These are phyloP conservation scores for Chalciporus piperatus DNA, from an alignment of 768 basidiomycete genomes.

Conservation along the genomic window DNA sequence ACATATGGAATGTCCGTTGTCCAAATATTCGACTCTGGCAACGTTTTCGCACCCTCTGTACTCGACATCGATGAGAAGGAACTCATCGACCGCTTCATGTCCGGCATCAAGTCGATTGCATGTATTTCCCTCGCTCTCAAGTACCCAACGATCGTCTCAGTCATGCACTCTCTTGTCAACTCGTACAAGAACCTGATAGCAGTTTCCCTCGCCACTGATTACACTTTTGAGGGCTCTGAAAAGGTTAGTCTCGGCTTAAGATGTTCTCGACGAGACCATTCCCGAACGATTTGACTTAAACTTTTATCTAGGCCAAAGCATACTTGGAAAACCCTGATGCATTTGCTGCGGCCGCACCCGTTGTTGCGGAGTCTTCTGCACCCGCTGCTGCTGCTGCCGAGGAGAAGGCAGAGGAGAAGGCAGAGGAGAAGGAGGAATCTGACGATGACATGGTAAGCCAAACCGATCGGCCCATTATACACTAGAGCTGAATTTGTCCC, in stretches of 20 bases:
- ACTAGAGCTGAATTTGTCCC: slow-evolving; percentile 6
- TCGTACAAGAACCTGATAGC: slow-evolving; percentile 98
- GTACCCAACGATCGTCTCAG: slow-evolving; percentile 94
- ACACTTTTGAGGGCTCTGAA: slow-evolving; percentile 86
- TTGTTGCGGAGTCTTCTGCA: slow-evolving; percentile 47
- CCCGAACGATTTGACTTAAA: not conserved
- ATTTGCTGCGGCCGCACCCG: slow-evolving; percentile 81
- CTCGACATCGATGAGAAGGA: slow-evolving; percentile 92
- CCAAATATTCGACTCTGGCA: slow-evolving; percentile 94
- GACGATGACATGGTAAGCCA: slow-evolving; percentile 82
- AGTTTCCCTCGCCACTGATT: slow-evolving; percentile 85
- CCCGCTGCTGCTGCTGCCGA: slow-evolving; percentile 59
- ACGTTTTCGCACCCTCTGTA: slow-evolving; percentile 84
- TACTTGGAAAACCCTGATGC: slow-evolving; percentile 55
- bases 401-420: slow-evolving; percentile 66
- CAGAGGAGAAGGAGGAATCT: slow-evolving; percentile 81
- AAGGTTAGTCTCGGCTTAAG: slow-evolving; percentile 48
- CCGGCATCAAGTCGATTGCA: slow-evolving; percentile 93
- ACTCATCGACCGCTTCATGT: slow-evolving; percentile 87
- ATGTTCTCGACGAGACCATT: too few relatives aligned
- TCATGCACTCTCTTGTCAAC: slow-evolving; percentile 94
- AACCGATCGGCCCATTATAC: not conserved
- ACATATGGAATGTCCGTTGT: slow-evolving; percentile 99
- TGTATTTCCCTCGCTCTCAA: slow-evolving; percentile 93
- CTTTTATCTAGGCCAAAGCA: not conserved